Evolutionary conservation across 2,329 filamentous ascomycete species (phyloP), one percentile per base, ranked within the genome.

Genomic region (Camillea tinctor): DNA sequence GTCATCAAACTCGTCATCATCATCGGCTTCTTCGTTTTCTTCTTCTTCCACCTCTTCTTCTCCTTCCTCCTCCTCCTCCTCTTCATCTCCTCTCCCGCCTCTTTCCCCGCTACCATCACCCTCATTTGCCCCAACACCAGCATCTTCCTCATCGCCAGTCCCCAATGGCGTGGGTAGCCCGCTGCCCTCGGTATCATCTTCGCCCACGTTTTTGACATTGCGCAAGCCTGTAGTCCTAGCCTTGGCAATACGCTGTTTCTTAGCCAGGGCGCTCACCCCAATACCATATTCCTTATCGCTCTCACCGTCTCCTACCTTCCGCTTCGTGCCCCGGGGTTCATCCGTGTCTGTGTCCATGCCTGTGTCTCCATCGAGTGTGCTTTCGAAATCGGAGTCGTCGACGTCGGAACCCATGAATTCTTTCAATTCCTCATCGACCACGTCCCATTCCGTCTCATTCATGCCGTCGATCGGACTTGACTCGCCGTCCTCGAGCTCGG

Each of bases 401-500:
- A 80, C 77, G 58, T 81, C 80, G 11, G 73, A 75, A 9, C 81
- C 80, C 71, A 91, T 76, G 66, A 90, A 90, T 22, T 88, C 88
- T 22, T 82, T 81, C 0, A 91, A 75, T 67, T 91, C 89, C 54
- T 86, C 84, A 57, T 88, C 83, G 4, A 83, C 75, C 6, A 75
- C 77, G 54, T 68, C 71, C 72, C 72, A 74, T 9, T 69, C 69
- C 54, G 69, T 70, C 19, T 66, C 64, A n/a, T 70, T 65, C 17
- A 74, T 66, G n/a, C 65, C 66, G 4, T 73, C 69, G 15, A 73
- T 66, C 7, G 74, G 73, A 24, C 72, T 75, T 11, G 58, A 65
- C 55, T 70, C 68, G 7, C 71, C 79, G 54, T 83, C 81, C 9
- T 73, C 74, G 13, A 83, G 73, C 0, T 83, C 82, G 1, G 77